phyloP scores from a whole-genome alignment of 306 rosid genomes.

The Vicia faba region DNA sequence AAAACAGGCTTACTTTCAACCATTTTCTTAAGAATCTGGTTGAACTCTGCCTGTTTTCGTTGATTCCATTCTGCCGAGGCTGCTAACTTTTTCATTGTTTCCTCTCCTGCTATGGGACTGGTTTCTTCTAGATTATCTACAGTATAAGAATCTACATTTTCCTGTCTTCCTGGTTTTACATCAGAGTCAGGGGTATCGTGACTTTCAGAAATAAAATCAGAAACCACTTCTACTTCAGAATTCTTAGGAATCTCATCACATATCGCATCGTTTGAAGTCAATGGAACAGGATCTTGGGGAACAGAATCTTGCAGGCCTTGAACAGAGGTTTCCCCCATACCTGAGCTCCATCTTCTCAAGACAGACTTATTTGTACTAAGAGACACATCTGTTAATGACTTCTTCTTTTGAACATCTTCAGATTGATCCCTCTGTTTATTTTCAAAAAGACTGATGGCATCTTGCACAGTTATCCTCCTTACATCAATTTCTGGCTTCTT shows the following conservation, averaged over 20 bases:
- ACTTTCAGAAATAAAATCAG: conserved; percentile 49
- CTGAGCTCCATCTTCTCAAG: conserved; percentile 96
- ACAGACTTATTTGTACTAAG: conserved; percentile 74
- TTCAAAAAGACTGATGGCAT: conserved; percentile 90
- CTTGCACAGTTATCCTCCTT: conserved; percentile 89
- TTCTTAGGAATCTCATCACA: conserved; percentile 40
- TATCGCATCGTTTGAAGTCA: conserved; percentile 45
- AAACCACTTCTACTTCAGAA: conserved; percentile 44
- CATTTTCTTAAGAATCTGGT: conserved; percentile 83
- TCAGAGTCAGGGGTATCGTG: conserved; percentile 44
- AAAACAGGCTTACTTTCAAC: conserved; percentile 64
- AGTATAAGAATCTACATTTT: conserved; percentile 45
- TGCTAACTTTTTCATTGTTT: conserved; percentile 45
- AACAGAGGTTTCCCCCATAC: conserved; percentile 70
- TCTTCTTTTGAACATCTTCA: conserved; percentile 61
- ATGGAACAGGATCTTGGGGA: conserved; percentile 51
- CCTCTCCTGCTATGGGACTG: conserved; percentile 43
- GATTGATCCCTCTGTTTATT: conserved; percentile 78
- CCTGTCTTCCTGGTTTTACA: conserved; percentile 48
- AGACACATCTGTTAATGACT: conserved; percentile 63
- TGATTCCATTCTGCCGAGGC: conserved; percentile 78
- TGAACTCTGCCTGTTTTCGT: conserved; percentile 77
- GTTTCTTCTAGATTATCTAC: conserved; percentile 53
- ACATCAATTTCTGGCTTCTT: conserved; percentile 74
- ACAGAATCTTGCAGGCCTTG: conserved; percentile 55